These are phyloP conservation scores for Blastocystis sp. DNA, from an alignment of 352 stramenopile species.

Conservation along the genomic window DNA sequence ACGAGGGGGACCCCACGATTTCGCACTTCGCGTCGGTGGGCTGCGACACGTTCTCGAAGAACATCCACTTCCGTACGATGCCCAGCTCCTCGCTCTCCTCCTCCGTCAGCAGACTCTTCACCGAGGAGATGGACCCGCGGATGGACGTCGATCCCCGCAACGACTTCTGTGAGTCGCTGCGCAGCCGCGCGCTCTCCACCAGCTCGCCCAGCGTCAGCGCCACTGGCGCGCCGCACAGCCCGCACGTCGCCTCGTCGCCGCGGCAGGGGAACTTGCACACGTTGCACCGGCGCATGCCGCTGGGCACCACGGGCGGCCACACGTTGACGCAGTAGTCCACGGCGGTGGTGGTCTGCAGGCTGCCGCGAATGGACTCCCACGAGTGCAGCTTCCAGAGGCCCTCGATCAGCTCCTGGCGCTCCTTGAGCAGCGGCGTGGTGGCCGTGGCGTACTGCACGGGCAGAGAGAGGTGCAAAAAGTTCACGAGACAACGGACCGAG, in stretches of 20 bases:
- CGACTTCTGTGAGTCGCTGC: not conserved
- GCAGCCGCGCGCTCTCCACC: constrained; percentile 4
- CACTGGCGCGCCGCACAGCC: constrained; percentile 3
- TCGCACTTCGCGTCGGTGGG: constrained; percentile 7
- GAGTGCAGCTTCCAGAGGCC: constrained; percentile 37
- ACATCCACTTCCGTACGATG: constrained; percentile 45
- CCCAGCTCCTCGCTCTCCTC: constrained; percentile 5
- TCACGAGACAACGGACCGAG: constrained; percentile 39
- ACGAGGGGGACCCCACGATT: constrained; percentile 1
- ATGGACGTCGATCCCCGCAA: not conserved
- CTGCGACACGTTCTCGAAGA: constrained; percentile 37
- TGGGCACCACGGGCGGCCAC: constrained; percentile 28
- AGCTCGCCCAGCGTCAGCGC: constrained; percentile 18
- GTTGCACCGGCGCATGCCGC: constrained; percentile 53
- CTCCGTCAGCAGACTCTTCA: not conserved
- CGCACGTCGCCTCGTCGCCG: not conserved
- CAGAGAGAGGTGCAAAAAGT: constrained; percentile 10
- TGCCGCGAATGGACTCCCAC: constrained; percentile 33
- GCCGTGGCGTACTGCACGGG: constrained; percentile 18
- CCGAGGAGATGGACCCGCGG: not conserved
- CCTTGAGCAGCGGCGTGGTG: constrained; percentile 2
- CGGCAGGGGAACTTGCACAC: constrained; percentile 48
- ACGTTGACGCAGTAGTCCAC: constrained; percentile 50
- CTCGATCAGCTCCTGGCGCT: constrained; percentile 24
- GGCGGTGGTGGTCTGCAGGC: not conserved